Percentiles rank a stretch among this genome's conserved stretches.
These are phyloP conservation scores for Setaria italica DNA, from an alignment of 202 grass and related monocot species.

Conservation along the genomic window DNA sequence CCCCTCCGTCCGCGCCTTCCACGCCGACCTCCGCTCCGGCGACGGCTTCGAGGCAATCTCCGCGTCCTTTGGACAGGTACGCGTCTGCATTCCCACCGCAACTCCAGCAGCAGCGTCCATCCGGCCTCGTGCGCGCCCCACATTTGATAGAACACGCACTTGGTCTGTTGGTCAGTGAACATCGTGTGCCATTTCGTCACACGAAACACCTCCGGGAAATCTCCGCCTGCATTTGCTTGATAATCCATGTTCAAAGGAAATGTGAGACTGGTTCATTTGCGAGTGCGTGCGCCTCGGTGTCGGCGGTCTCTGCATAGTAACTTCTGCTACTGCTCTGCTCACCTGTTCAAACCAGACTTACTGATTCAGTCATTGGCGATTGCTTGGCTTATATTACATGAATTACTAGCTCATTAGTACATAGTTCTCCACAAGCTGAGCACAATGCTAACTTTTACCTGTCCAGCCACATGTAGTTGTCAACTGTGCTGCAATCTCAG, in stretches of 20 bases:
- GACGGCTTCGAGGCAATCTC: slow-evolving; percentile 58
- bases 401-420: background rate
- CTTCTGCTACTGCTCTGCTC: slow-evolving; percentile 1
- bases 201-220: background rate
- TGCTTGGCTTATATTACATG: background rate
- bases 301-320: background rate
- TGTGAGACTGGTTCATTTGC: background rate
- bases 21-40: slow-evolving; percentile 72
- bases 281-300: background rate
- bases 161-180: no score
- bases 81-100: background rate
- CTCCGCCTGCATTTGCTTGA: background rate
- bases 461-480: slow-evolving; percentile 81
- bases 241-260: background rate
- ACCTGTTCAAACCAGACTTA: background rate
- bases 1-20: slow-evolving; percentile 63
- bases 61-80: slow-evolving; percentile 75
- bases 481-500: slow-evolving; percentile 87
- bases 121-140: background rate
- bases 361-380: background rate
- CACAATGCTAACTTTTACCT: background rate
- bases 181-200: no score
- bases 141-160: background rate
- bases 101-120: background rate
- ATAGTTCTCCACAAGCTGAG: background rate